Conservation (phyloP, 2,329 filamentous ascomycete genomes). For the Fusarium fracticaudum region DNA sequence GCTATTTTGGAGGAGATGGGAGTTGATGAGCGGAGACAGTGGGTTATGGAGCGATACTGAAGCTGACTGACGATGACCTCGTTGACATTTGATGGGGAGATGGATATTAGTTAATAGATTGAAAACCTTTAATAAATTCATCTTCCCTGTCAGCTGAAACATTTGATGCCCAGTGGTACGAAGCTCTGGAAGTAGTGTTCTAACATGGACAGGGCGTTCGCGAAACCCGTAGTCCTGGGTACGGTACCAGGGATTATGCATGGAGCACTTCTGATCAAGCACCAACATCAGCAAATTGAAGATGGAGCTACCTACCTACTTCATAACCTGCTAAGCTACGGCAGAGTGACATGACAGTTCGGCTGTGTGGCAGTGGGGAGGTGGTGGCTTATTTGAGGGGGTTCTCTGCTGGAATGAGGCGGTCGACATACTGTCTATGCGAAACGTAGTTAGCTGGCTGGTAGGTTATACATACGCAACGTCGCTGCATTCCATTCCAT, state of each 20-base stretch:
- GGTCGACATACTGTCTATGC: not conserved
- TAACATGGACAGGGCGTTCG: slow-evolving; percentile 19
- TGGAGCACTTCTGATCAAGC: not conserved
- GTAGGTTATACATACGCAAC: not conserved
- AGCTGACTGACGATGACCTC: not conserved
- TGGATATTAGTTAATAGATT: not conserved
- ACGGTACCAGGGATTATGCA: slow-evolving; percentile 9
- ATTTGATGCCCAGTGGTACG: not conserved
- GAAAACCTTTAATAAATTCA: not conserved
- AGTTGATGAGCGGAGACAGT: slow-evolving; percentile 59
- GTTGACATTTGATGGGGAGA: not conserved
- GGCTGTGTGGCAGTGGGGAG: not conserved
- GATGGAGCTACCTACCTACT: not conserved
- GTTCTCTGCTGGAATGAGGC: slow-evolving; percentile 19
- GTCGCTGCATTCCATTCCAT: slow-evolving; percentile 8
- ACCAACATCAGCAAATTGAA: not conserved
- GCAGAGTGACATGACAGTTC: slow-evolving; percentile 9
- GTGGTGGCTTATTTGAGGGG: not conserved
- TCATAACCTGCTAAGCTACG: not conserved
- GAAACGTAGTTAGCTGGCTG: not conserved
- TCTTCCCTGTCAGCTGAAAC: slow-evolving; percentile 12
- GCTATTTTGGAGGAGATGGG: slow-evolving; percentile 55
- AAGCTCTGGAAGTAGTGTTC: not conserved
- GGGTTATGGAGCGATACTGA: slow-evolving; percentile 72
- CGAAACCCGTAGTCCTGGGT: slow-evolving; percentile 2